Percentiles rank a stretch among this genome's conserved stretches.
Conservation (phyloP, 257 asterid species). For the Solanum microdontum region DNA sequence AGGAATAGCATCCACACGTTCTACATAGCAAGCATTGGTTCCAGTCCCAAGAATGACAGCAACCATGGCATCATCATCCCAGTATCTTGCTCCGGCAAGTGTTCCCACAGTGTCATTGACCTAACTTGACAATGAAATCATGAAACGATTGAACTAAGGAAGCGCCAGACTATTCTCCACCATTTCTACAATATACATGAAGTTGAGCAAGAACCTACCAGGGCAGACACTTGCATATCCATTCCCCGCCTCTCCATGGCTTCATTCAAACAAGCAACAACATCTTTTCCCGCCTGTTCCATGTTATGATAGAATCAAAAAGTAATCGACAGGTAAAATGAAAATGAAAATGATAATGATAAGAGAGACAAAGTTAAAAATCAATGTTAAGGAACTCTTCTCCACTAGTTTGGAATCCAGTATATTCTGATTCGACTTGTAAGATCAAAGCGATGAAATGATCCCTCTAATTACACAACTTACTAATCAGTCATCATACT, state of each 20-base stretch:
- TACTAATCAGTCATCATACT: neutral
- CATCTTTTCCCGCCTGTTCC: constrained; percentile 67
- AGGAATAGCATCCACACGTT: constrained; percentile 47
- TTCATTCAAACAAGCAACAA: constrained; percentile 63
- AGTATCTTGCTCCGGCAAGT: constrained; percentile 68
- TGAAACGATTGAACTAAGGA: neutral
- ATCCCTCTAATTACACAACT: neutral
- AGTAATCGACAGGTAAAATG: neutral
- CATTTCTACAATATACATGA: neutral
- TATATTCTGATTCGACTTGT: neutral
- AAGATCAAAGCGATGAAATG: neutral
- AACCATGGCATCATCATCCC: constrained; percentile 74
- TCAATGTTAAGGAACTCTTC: neutral
- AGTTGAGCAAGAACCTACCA: constrained; percentile 31
- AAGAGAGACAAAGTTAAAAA: neutral
- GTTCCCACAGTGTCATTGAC: constrained; percentile 81
- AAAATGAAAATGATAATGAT: neutral
- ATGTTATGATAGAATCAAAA: neutral
- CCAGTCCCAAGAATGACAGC: constrained; percentile 78
- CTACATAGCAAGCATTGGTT: constrained; percentile 71
- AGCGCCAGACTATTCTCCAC: neutral
- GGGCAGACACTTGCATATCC: constrained; percentile 60
- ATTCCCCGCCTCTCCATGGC: constrained; percentile 62
- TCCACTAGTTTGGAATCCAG: neutral
- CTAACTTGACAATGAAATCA: constrained; percentile 32